These are phyloP conservation scores for Gorgonomyces haynaldii DNA, from an alignment of 192 early-diverging fungal species.

Conservation along the genomic window DNA sequence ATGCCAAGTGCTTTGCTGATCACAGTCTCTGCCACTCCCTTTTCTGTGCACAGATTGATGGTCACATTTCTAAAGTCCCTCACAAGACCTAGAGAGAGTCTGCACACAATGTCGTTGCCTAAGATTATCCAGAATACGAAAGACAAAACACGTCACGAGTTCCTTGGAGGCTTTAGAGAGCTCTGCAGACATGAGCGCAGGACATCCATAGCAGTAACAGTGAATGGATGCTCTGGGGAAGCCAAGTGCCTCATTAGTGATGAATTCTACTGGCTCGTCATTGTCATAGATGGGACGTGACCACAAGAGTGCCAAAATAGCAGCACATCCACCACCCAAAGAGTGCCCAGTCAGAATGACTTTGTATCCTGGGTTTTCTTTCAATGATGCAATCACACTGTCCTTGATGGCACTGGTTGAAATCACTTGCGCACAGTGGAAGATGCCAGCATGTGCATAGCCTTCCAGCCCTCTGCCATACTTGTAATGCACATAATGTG, in stretches of 20 bases:
- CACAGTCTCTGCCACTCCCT: slow-evolving; percentile 9
- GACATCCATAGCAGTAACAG: slow-evolving; percentile 69
- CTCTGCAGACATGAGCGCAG: slow-evolving; percentile 48
- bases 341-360: slow-evolving; percentile 81
- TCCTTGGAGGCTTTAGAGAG: slow-evolving; percentile 59
- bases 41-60: slow-evolving; percentile 21
- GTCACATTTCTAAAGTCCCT: slow-evolving; percentile 70
- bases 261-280: slow-evolving; percentile 19
- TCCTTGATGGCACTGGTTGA: slow-evolving; percentile 22
- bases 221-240: slow-evolving; percentile 67
- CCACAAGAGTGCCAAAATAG: slow-evolving; percentile 74
- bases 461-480: slow-evolving; percentile 13
- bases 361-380: slow-evolving; percentile 62
- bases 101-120: slow-evolving; percentile 68
- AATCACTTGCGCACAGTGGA: slow-evolving; percentile 20
- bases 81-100: slow-evolving; percentile 64
- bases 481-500: slow-evolving; percentile 17
- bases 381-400: slow-evolving; percentile 60
- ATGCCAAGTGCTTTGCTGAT: slow-evolving; percentile 5
- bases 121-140: slow-evolving; percentile 39
- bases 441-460: slow-evolving; percentile 28
- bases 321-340: slow-evolving; percentile 78
- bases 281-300: slow-evolving; percentile 28
- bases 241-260: slow-evolving; percentile 8
- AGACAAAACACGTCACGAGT: slow-evolving; percentile 57